These are phyloP conservation scores for Aureobasidium subglaciale DNA, from an alignment of 2,329 filamentous ascomycete species.

Conservation along the genomic window DNA sequence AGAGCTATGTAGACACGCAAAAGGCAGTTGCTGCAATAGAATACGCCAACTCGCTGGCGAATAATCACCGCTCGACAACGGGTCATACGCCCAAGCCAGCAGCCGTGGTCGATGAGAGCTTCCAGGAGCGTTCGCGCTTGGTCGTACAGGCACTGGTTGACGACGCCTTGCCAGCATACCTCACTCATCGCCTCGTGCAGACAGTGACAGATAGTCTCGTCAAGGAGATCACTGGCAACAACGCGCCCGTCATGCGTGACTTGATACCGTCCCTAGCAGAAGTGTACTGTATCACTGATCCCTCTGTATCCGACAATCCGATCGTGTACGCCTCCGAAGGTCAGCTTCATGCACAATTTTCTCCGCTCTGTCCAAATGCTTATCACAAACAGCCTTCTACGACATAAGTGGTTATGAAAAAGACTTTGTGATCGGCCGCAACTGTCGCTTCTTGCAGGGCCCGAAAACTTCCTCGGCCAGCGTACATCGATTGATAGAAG, in stretches of 20 bases:
- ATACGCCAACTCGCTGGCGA: constrained; percentile 39
- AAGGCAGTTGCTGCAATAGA: constrained; percentile 38
- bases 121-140: constrained; percentile 28
- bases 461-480: constrained; percentile 30
- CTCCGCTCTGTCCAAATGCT: background rate
- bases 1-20: constrained; percentile 33
- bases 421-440: constrained; percentile 38
- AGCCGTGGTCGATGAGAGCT: constrained; percentile 31
- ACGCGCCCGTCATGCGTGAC: constrained; percentile 33
- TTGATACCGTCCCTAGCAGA: constrained; percentile 37
- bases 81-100: constrained; percentile 25
- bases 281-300: constrained; percentile 40
- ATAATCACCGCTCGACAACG: constrained; percentile 24
- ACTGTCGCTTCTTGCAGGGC: constrained; percentile 41
- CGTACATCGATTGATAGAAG: constrained; percentile 31
- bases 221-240: constrained; percentile 38
- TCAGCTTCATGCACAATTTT: constrained; percentile 11
- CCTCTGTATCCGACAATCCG: constrained; percentile 36
- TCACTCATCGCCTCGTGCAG: constrained; percentile 35
- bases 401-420: constrained; percentile 36
- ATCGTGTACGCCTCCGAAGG: constrained; percentile 40
- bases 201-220: constrained; percentile 37
- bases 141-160: constrained; percentile 32
- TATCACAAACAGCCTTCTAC: constrained; percentile 33
- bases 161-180: constrained; percentile 36